Evolutionary conservation across 176 grass and related monocot genomes (phyloP).

Genomic region (Ensete glaucum): DNA sequence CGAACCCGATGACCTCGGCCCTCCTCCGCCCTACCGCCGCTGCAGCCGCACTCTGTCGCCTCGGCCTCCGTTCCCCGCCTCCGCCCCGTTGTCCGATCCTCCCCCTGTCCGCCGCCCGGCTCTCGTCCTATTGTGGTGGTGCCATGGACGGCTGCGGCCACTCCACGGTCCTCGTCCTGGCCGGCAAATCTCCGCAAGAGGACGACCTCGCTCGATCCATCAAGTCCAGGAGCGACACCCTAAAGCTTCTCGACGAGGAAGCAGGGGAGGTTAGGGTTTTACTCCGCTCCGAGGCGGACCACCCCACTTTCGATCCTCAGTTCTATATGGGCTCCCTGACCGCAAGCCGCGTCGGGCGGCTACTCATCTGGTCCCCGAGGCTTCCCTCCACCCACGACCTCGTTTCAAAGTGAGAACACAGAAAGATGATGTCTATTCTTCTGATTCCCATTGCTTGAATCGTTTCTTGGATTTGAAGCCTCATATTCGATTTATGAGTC

Average conservation of each 20-base stretch:
- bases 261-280: slow-evolving; percentile 26
- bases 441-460: not conserved
- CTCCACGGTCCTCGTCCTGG: slow-evolving; percentile 33
- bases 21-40: slow-evolving; percentile 16
- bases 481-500: not conserved
- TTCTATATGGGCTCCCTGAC: slow-evolving; percentile 54
- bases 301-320: slow-evolving; percentile 24
- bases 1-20: slow-evolving; percentile 9
- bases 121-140: not conserved
- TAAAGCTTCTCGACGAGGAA: not conserved
- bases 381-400: slow-evolving; percentile 77
- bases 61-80: slow-evolving; percentile 4
- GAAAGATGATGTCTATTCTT: not conserved
- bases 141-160: not conserved
- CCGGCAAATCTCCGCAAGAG: slow-evolving; percentile 52
- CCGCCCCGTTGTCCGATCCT: not conserved
- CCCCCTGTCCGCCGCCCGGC: not conserved
- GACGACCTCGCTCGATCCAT: slow-evolving; percentile 30
- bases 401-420: slow-evolving; percentile 41
- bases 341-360: slow-evolving; percentile 51
- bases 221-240: slow-evolving; percentile 11
- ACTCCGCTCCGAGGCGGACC: slow-evolving; percentile 25
- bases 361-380: slow-evolving; percentile 78
- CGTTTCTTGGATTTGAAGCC: not conserved
- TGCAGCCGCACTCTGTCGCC: slow-evolving; percentile 26